These are phyloP conservation scores for Angomonas ambiguus DNA, from an alignment of 208 protist genomes.

Conservation along the genomic window DNA sequence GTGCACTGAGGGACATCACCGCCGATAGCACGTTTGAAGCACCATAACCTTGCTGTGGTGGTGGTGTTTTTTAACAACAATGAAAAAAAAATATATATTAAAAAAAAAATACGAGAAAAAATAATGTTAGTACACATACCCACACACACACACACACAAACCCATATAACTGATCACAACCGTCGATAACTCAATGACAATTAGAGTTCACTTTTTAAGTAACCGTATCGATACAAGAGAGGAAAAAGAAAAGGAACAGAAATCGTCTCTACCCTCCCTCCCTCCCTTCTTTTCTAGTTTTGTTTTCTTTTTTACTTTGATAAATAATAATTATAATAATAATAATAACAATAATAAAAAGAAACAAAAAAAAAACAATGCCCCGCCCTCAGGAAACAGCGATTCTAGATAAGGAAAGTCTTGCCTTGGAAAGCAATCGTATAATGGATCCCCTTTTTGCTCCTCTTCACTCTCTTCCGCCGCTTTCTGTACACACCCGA, in stretches of 20 bases:
- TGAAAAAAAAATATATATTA: background rate
- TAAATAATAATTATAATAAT: slow-evolving; percentile 1
- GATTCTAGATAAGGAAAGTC: background rate
- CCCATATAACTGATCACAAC: background rate
- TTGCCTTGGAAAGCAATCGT: background rate
- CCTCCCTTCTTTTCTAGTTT: background rate
- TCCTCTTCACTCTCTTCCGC: background rate
- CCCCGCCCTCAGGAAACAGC: no score
- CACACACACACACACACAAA: background rate
- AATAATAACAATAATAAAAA: slow-evolving; percentile 1
- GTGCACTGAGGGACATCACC: slow-evolving; percentile 63
- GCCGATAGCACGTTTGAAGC: slow-evolving; percentile 65
- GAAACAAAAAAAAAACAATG: no score
- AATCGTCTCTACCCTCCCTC: no score
- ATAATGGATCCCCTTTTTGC: background rate
- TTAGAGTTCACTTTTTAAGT: no score
- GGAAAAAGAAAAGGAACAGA: no score
- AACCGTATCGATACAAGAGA: no score
- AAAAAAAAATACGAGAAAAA: no score
- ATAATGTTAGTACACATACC: no score
- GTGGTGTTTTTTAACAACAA: background rate
- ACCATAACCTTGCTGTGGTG: background rate
- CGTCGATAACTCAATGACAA: no score
- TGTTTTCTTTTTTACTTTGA: background rate
- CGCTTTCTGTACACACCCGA: background rate